Base-by-base conservation (phyloP, 2,329 filamentous ascomycete genomes). In the Penicillium sp. region DNA sequence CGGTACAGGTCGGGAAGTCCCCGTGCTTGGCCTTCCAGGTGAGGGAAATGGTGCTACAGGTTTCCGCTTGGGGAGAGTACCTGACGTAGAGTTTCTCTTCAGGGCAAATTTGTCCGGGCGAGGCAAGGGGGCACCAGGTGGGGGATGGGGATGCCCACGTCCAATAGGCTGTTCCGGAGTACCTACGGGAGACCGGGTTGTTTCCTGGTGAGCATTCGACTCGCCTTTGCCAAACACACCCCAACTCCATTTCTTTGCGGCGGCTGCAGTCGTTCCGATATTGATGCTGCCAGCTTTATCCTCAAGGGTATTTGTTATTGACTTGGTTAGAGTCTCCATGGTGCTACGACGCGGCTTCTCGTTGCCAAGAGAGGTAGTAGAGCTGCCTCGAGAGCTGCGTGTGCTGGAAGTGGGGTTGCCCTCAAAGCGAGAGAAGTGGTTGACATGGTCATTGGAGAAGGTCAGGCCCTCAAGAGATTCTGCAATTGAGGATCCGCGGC, bases 51-150 rank as follows among this genome's bases (percentile, higher is more conserved):
- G 72, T 37, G 82, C 75, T 9, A 88, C 75, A 2, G 86, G 81
- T 65, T 89, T 91, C n/a, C 88, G 80, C 68, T 85, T 87, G 3
- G 87, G 84, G 1, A 87, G 79, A 27, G 79, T 79, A 57, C 80
- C 83, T 16, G 82, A 78, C 48, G 29, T 53, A 5, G 52, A 47
- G 31, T 81, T 83, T 45, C 83, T 82, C 67, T 84, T 85, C 7
- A 84, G 67, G 5, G 65, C 82, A 56, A 79, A 83, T 53, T 80
- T 84, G 35, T 86, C 84, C 1, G 88, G 88, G 43, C 80, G 84
- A 2, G 92, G 91, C 1, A 96, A 80, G 3, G 92, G 91, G 45
- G 84, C 87, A 2, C 91, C 92, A 2, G 89, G 90, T 9, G 91
- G 91, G 47, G 91, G 91, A 19, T 96, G 78, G 1, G 91, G 91